phyloP scores from a whole-genome alignment of 1,284 basidiomycete genomes.

The Sphagnurus paluster region DNA sequence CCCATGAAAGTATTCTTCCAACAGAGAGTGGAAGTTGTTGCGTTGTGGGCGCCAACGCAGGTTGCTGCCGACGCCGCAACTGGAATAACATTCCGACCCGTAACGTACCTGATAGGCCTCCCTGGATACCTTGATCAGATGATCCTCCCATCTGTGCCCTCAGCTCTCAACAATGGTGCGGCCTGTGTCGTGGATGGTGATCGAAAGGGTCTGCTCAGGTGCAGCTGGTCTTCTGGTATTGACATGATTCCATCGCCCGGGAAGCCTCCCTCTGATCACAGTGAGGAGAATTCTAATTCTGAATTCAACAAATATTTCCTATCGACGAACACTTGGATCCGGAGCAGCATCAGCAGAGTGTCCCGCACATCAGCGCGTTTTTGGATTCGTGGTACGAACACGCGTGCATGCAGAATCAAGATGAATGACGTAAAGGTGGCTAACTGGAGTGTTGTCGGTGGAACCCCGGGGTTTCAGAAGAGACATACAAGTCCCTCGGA shows the following conservation, averaged over 20 bases:
- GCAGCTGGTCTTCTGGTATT: conserved; percentile 35
- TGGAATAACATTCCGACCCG: conserved; percentile 13
- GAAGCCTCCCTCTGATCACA: neutral
- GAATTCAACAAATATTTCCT: conserved; percentile 3
- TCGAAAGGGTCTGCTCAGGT: conserved; percentile 29
- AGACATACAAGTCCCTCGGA: conserved; percentile 44
- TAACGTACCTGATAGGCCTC: conserved; percentile 50
- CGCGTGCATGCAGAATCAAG: conserved; percentile 62
- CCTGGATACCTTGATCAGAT: conserved; percentile 40
- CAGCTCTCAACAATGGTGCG: conserved; percentile 36
- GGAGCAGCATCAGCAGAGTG: conserved; percentile 13
- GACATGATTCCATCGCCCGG: conserved; percentile 19
- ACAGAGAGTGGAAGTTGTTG: conserved; percentile 51
- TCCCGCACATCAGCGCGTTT: conserved; percentile 39
- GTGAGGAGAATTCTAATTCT: neutral
- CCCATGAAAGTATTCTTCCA: conserved; percentile 73
- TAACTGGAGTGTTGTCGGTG: conserved; percentile 38
- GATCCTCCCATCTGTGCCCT: conserved; percentile 56
- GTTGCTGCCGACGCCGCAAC: neutral
- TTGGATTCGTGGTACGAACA: conserved; percentile 53
- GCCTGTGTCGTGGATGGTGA: conserved; percentile 27
- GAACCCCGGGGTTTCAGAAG: conserved; percentile 38
- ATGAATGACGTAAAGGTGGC: conserved; percentile 52
- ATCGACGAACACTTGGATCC: conserved; percentile 17
- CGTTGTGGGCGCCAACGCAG: conserved; percentile 16